Percentiles rank a stretch among this genome's conserved stretches.
These are phyloP conservation scores for Salvia hispanica DNA, from an alignment of 257 asterid genomes.

Conservation along the genomic window DNA sequence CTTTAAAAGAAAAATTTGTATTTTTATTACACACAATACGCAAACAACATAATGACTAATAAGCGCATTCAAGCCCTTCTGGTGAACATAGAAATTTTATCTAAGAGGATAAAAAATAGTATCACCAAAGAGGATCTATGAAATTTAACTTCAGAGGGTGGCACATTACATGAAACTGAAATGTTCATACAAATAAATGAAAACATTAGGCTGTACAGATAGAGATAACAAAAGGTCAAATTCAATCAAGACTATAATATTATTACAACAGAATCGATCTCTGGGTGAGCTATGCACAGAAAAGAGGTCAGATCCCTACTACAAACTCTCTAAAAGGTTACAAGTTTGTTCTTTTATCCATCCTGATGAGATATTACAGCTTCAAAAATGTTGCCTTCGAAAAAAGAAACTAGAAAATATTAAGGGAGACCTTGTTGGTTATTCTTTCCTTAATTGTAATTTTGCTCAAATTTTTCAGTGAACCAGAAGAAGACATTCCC, in stretches of 20 bases:
- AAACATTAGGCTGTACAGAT: conserved; percentile 11
- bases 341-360: background rate
- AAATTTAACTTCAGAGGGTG: background rate
- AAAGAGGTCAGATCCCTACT: conserved; percentile 8
- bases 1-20: conserved; percentile 31
- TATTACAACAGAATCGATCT: background rate
- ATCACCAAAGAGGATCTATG: background rate
- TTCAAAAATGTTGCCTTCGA: background rate
- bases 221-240: conserved; percentile 6
- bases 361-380: background rate
- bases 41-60: conserved; percentile 12
- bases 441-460: background rate
- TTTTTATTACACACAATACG: conserved; percentile 1
- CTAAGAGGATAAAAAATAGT: background rate
- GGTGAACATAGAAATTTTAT: background rate
- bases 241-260: conserved; percentile 8
- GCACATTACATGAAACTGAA: conserved; percentile 2
- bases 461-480: conserved; percentile 5
- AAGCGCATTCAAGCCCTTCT: background rate
- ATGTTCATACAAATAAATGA: background rate
- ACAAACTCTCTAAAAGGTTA: background rate
- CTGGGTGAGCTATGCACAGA: conserved; percentile 9
- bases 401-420: background rate
- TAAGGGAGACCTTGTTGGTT: background rate
- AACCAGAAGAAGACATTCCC: background rate